These are phyloP conservation scores for Komagataella pseudopastoris DNA, from an alignment of 805 yeast genomes.

Conservation along the genomic window DNA sequence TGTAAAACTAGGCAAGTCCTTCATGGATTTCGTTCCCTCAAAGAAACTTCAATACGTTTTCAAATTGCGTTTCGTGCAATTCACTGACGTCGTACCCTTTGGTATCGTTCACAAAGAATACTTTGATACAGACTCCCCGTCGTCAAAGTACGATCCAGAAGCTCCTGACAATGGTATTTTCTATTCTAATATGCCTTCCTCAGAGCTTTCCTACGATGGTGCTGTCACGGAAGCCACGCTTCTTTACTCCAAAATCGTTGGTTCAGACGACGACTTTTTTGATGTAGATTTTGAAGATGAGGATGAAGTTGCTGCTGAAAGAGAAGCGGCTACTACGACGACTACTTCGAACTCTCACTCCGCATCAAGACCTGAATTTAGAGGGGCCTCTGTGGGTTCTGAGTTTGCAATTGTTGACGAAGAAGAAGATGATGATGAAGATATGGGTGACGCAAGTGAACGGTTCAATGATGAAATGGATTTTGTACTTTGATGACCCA, in stretches of 20 bases:
- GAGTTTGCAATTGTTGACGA: slow-evolving; percentile 24
- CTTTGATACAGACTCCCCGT: slow-evolving; percentile 15
- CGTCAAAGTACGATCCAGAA: slow-evolving; percentile 16
- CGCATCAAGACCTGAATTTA: slow-evolving; percentile 1
- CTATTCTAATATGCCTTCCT: slow-evolving; percentile 53
- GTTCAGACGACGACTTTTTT: slow-evolving; percentile 90
- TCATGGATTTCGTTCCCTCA: slow-evolving; percentile 74
- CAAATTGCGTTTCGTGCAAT: slow-evolving; percentile 50
- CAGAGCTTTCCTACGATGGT: slow-evolving; percentile 88
- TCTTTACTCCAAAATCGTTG: slow-evolving; percentile 69
- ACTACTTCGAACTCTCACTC: background rate
- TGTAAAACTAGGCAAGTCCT: slow-evolving; percentile 73
- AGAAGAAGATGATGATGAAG: slow-evolving; percentile 7
- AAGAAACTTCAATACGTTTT: slow-evolving; percentile 50
- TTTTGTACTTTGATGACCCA: slow-evolving; percentile 14
- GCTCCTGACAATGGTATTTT: slow-evolving; percentile 34
- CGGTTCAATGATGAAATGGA: slow-evolving; percentile 23
- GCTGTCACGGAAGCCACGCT: slow-evolving; percentile 68
- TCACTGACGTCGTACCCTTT: slow-evolving; percentile 40
- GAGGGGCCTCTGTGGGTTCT: slow-evolving; percentile 8
- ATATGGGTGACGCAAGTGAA: slow-evolving; percentile 4
- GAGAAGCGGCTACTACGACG: background rate
- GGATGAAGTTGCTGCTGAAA: slow-evolving; percentile 33
- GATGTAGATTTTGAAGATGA: slow-evolving; percentile 96
- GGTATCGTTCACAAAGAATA: slow-evolving; percentile 32